phyloP scores from a whole-genome alignment of 371 early-diverging fungal genomes.

The Capniomyces stellatus region DNA sequence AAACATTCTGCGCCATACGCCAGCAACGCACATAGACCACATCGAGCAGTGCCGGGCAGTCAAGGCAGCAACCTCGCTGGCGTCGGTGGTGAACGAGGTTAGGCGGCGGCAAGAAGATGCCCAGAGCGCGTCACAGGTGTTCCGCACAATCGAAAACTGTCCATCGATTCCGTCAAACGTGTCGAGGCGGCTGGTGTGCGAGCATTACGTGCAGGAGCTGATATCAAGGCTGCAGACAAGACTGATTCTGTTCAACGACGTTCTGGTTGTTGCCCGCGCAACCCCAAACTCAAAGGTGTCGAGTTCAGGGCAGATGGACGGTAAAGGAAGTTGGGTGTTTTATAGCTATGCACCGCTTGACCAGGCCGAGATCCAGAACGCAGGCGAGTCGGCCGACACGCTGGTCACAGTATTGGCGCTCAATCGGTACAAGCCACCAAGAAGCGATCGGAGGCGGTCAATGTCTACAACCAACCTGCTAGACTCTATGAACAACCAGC shows the following conservation, averaged over 20 bases:
- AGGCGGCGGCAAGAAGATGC: constrained; percentile 39
- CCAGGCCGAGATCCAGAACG: constrained; percentile 24
- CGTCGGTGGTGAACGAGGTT: constrained; percentile 46
- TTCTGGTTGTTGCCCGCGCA: constrained; percentile 19
- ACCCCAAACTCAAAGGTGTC: neutral
- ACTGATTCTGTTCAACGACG: constrained; percentile 18
- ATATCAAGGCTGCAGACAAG: constrained; percentile 19
- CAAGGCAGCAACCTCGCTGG: constrained; percentile 37
- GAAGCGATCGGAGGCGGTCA: constrained; percentile 6
- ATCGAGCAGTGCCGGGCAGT: constrained; percentile 34
- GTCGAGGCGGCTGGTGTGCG: constrained; percentile 12
- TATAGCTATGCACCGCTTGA: constrained; percentile 19
- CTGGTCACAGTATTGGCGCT: constrained; percentile 22
- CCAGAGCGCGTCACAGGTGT: constrained; percentile 10
- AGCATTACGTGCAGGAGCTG: constrained; percentile 18
- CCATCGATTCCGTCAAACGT: constrained; percentile 14
- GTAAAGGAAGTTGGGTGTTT: constrained; percentile 16
- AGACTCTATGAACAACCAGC: neutral
- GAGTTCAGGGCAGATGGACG: constrained; percentile 3
- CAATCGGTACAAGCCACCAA: constrained; percentile 11
- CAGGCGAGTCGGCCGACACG: constrained; percentile 20
- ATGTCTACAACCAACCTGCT: constrained; percentile 9
- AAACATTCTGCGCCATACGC: constrained; percentile 44
- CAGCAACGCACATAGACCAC: constrained; percentile 39
- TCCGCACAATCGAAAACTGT: constrained; percentile 14